A percentile compares a stretch with the other conserved stretches of the same genome.
phyloP scores from a whole-genome alignment of 306 rosid genomes.

The Lathyrus aphaca region DNA sequence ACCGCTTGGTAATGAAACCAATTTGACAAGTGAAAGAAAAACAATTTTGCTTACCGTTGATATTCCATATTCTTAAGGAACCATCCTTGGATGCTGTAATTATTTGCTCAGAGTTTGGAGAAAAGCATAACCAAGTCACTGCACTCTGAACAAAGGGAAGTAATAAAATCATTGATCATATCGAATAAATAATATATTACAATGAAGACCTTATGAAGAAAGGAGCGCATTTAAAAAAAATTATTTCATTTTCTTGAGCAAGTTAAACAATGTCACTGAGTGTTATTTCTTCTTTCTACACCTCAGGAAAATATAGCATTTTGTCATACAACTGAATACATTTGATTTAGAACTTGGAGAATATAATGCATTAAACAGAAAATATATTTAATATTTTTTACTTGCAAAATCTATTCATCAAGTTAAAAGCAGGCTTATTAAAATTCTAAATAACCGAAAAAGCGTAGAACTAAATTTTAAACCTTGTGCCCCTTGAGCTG shows the following conservation, averaged over 20 bases:
- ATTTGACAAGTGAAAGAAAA: conserved; percentile 27
- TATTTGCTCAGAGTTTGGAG: conserved; percentile 82
- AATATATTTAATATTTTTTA: neutral
- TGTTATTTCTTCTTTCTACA: conserved; percentile 13
- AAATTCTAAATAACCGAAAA: conserved; percentile 27
- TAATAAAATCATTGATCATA: conserved; percentile 32
- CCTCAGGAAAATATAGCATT: neutral
- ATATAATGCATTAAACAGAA: conserved; percentile 6
- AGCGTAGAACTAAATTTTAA: conserved; percentile 20
- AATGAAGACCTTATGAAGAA: conserved; percentile 5
- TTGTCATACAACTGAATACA: neutral
- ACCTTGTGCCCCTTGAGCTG: conserved; percentile 99
- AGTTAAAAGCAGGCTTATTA: conserved; percentile 25
- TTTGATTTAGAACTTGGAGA: conserved; percentile 16
- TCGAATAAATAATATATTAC: conserved; percentile 19
- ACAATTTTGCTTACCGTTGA: conserved; percentile 67
- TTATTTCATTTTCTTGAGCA: conserved; percentile 7
- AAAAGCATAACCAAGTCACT: conserved; percentile 95
- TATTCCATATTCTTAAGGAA: conserved; percentile 92
- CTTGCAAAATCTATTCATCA: conserved; percentile 16
- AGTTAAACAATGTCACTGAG: neutral
- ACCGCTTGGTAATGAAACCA: conserved; percentile 19
- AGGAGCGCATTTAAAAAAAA: neutral
- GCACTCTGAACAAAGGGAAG: conserved; percentile 72
- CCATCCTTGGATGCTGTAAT: conserved; percentile 97